phyloP scores from a whole-genome alignment of 1,284 basidiomycete genomes.

The Cryptococcus sp. region DNA sequence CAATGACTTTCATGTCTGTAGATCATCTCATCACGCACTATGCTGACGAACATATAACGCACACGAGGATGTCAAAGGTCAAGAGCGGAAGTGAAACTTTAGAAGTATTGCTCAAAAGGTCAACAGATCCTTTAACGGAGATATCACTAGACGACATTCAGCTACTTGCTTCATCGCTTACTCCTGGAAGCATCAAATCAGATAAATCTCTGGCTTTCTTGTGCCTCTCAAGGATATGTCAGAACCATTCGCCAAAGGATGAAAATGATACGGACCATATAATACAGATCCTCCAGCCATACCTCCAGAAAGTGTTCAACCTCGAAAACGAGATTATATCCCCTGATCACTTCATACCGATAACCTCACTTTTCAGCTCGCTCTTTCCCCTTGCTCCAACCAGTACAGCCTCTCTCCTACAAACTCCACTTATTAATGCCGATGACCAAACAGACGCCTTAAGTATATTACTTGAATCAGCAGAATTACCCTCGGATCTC shows the following conservation, averaged over 20 bases:
- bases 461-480: conserved; percentile 34
- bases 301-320: conserved; percentile 8
- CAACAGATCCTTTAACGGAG: too few species aligned
- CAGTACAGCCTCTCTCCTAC: conserved; percentile 19
- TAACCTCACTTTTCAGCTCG: conserved; percentile 21
- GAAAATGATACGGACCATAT: neutral
- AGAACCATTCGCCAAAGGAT: neutral
- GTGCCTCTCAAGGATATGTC: conserved; percentile 16
- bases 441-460: conserved; percentile 16
- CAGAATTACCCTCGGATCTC: conserved; percentile 35
- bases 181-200: conserved; percentile 13
- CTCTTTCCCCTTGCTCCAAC: conserved; percentile 27
- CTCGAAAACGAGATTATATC: conserved; percentile 4
- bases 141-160: conserved; percentile 6
- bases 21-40: too few species aligned
- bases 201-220: conserved; percentile 22
- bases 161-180: conserved; percentile 18
- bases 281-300: conserved; percentile 4
- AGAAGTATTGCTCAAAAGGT: too few species aligned
- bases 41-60: too few species aligned
- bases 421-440: conserved; percentile 12
- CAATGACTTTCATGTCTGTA: too few species aligned
- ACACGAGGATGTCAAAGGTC: too few species aligned
- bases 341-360: conserved; percentile 13
- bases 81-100: too few species aligned